Percentiles rank a stretch among this genome's conserved stretches.
Conservation (phyloP, 805 yeast species). For the Barnettozyma botsteinii region DNA sequence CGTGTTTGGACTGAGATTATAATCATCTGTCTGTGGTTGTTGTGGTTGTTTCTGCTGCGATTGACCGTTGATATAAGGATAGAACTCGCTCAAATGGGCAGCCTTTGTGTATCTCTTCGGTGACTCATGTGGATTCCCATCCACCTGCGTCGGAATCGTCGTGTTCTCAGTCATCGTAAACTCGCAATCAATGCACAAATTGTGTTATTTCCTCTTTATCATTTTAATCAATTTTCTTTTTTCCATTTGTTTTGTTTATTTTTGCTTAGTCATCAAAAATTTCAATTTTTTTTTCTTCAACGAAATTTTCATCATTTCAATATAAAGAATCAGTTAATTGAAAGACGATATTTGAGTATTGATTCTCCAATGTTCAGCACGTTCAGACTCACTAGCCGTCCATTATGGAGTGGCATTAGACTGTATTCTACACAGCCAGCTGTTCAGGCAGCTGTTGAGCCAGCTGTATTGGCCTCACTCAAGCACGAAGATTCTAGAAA, state of each 20-base stretch:
- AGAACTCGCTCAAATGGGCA: constrained; percentile 25
- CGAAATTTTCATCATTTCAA: background rate
- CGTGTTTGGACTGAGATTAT: too few species aligned
- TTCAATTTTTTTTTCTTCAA: constrained; percentile 4
- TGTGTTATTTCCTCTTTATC: too few species aligned
- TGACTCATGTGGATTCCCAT: constrained; percentile 21
- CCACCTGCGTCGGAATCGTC: background rate
- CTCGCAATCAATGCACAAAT: too few species aligned
- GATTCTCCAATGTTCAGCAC: constrained; percentile 8
- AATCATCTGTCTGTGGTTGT: background rate
- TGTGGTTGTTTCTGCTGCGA: constrained; percentile 16
- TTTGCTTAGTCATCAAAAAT: background rate
- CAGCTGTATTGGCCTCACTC: constrained; percentile 29
- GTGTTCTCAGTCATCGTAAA: too few species aligned
- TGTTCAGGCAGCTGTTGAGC: background rate
- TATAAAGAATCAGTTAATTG: too few species aligned
- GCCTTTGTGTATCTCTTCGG: constrained; percentile 22
- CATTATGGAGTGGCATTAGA: constrained; percentile 11
- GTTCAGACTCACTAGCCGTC: constrained; percentile 1
- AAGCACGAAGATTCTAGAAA: constrained; percentile 72
- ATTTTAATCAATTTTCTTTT: background rate
- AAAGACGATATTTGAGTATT: background rate
- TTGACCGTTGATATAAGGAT: constrained; percentile 25
- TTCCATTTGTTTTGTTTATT: background rate
- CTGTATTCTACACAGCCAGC: constrained; percentile 13